These are phyloP conservation scores for Boletus semigastroideus DNA, from an alignment of 1,284 basidiomycete genomes.

Conservation along the genomic window DNA sequence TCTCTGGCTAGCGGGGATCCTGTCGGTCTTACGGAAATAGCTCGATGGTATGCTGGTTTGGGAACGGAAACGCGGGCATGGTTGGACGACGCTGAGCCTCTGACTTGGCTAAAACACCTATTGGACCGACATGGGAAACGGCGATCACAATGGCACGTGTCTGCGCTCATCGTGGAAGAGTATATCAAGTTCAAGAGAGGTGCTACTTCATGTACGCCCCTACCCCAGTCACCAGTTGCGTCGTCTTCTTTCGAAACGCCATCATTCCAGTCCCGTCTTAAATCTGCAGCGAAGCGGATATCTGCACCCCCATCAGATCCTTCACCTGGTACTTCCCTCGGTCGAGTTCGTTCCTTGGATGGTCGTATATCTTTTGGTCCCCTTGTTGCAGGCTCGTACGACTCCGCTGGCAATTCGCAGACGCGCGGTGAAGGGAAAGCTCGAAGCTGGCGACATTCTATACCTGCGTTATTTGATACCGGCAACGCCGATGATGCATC, in stretches of 20 bases:
- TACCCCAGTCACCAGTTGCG: slow-evolving; percentile 33
- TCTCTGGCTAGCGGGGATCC: slow-evolving; percentile 35
- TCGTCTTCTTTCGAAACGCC: slow-evolving; percentile 37
- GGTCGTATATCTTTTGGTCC: slow-evolving; percentile 52
- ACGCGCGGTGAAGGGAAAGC: slow-evolving; percentile 46
- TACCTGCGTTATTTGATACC: slow-evolving; percentile 33
- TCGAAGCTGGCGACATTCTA: slow-evolving; percentile 36
- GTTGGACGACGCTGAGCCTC: slow-evolving; percentile 61
- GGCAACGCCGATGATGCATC: slow-evolving; percentile 36
- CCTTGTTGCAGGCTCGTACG: slow-evolving; percentile 36
- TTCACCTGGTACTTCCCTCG: slow-evolving; percentile 43
- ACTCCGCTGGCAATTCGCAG: slow-evolving; percentile 45
- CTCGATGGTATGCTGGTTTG: slow-evolving; percentile 58
- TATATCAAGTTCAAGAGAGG: slow-evolving; percentile 48
- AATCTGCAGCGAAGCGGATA: slow-evolving; percentile 18
- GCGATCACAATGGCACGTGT: slow-evolving; percentile 58
- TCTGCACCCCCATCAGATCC: slow-evolving; percentile 35
- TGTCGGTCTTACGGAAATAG: slow-evolving; percentile 49
- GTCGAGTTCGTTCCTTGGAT: slow-evolving; percentile 44
- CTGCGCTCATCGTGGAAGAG: slow-evolving; percentile 67
- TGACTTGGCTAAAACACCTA: slow-evolving; percentile 69
- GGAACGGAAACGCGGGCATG: slow-evolving; percentile 44
- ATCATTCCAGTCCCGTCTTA: slow-evolving; percentile 25
- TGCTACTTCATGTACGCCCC: slow-evolving; percentile 40
- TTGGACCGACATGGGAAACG: slow-evolving; percentile 44